Evolutionary conservation across 345 rosid species (phyloP).

Genomic region (Eucalyptus leucophloia): DNA sequence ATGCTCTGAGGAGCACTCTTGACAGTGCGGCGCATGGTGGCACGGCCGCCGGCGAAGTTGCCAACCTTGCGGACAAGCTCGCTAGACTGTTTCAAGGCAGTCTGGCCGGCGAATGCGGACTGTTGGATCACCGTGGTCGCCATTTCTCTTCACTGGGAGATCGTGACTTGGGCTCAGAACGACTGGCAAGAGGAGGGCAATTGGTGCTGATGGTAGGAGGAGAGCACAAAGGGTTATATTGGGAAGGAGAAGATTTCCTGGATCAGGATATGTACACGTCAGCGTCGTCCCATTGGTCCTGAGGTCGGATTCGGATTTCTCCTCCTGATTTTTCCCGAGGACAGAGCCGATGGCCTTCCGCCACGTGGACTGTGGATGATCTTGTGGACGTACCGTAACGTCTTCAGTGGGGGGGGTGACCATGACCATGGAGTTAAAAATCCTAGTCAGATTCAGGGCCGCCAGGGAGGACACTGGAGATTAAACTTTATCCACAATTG

Average conservation of each 20-base stretch:
- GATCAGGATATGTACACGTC: conserved; percentile 8
- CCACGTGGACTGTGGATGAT: conserved; percentile 1
- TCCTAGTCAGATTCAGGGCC: background rate
- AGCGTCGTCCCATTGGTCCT: conserved; percentile 1
- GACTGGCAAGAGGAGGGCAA: background rate
- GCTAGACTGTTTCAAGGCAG: conserved; percentile 55
- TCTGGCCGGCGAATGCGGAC: conserved; percentile 72
- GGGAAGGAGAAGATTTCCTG: background rate
- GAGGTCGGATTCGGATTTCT: background rate
- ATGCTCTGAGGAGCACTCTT: conserved; percentile 76
- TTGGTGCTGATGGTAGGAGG: background rate
- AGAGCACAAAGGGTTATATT: background rate
- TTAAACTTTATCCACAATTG: background rate
- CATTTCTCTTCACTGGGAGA: conserved; percentile 13
- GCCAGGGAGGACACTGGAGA: background rate
- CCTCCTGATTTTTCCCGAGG: background rate
- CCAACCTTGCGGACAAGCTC: conserved; percentile 70
- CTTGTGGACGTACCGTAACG: background rate
- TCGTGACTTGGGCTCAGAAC: background rate
- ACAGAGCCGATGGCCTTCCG: background rate
- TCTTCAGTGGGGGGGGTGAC: too few species aligned
- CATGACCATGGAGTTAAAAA: background rate
- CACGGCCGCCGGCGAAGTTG: conserved; percentile 44
- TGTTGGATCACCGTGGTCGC: conserved; percentile 84
- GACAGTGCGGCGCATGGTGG: conserved; percentile 76